Evolutionary conservation across 1,139 yeast species (phyloP), one percentile per base, ranked within the genome.

Genomic region (Candida sanyaensis): DNA sequence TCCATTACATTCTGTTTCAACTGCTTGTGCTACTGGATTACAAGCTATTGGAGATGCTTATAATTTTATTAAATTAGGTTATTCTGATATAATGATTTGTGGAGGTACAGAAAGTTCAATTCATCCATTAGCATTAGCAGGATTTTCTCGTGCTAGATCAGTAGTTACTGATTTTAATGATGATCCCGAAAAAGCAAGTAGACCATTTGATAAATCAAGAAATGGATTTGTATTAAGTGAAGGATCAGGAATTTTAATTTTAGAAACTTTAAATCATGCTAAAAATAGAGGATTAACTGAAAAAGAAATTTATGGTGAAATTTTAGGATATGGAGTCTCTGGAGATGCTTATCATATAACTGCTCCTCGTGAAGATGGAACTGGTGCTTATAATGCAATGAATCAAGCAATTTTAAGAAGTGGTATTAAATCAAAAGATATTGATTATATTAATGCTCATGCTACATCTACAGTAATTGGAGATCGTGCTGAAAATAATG

Each of bases 21-120:
- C 98, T 0, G 99, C 99, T 0, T 95, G 99, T 71, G 96, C 99
- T 3, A 91, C 99, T 0, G 99, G 99, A 0, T 80, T 88, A 29
- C 96, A 93, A 61, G 81, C 97, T 0, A 85, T 95, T 48, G 98
- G 99, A 2, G 99, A 95, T 62, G 97, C 97, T 0, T 81, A 76
- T 55, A 81, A 92, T 56, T 86, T 91, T 62, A 88, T 95, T 50
- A 72, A 77, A 52, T 82, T 84, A 50, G 96, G 90, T 2, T 87
- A 87, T 69, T 90, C 95, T 7, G 85, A 91, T 55, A 88, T 86
- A 7, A 89, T 92, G 84, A 75, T 95, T 2, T 95, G 96, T 17
- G 99, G 99, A 12, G 96, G 97, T 1, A 74, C 96, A 1, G 99
- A 95, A 62, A 85, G 96, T 2, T 80, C 91, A 8, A 73, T 91